Conservation (phyloP, 2,329 filamentous ascomycete genomes). For the Pseudocercospora fuligena region DNA sequence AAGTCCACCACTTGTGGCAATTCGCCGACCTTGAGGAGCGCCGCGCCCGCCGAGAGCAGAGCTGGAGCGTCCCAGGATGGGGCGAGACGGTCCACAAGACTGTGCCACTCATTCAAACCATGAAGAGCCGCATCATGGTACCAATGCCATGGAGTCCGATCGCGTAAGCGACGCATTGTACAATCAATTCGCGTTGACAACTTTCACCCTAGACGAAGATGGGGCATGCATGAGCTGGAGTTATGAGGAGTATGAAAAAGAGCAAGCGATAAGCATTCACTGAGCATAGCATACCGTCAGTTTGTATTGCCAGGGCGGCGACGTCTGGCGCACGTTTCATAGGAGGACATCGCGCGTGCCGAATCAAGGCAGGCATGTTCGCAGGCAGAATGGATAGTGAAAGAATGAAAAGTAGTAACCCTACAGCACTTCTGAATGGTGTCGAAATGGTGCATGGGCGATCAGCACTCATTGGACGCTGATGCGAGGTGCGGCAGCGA, state of each 20-base stretch:
- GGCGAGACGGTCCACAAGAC: conserved; percentile 80
- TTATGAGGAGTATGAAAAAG: conserved; percentile 4
- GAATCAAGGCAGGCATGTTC: not conserved
- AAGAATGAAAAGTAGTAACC: not conserved
- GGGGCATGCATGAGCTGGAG: not conserved
- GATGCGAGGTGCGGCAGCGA: not conserved
- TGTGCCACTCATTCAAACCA: conserved; percentile 91
- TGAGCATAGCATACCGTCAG: conserved; percentile 3
- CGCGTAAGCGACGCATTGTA: conserved; percentile 38
- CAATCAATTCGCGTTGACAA: not conserved
- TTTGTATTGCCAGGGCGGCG: not conserved
- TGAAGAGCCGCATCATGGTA: conserved; percentile 92
- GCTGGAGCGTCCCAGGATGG: conserved; percentile 95
- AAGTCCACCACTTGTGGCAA: conserved; percentile 97
- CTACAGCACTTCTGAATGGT: not conserved
- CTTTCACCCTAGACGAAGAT: not conserved
- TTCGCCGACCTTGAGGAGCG: conserved; percentile 96
- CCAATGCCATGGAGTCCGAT: conserved; percentile 97
- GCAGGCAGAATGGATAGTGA: conserved; percentile 1
- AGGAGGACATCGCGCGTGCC: not conserved
- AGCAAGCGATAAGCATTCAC: conserved; percentile 6
- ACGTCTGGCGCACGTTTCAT: not conserved
- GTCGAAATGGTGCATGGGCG: no score
- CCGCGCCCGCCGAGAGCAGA: conserved; percentile 86
- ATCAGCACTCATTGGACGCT: no score